A percentile compares a stretch with the other conserved stretches of the same genome.
Evolutionary conservation across 1,139 yeast genomes (phyloP).

Genomic region (Diutina ranongensis): DNA sequence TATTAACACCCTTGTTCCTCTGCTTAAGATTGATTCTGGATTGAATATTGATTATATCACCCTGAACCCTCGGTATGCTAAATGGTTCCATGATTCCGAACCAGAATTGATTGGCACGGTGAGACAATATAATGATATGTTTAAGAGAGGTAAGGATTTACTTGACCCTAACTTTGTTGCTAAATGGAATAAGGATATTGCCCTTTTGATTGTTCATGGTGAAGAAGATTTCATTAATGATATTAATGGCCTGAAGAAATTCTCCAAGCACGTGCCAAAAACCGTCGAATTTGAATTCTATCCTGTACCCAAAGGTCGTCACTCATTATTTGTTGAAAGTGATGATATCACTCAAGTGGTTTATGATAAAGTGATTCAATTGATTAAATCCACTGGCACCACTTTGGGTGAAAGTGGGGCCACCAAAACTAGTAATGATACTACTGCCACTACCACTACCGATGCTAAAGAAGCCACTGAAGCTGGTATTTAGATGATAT

Average conservation of each 20-base stretch:
- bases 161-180: constrained; percentile 29
- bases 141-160: constrained; percentile 48
- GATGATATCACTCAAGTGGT: constrained; percentile 25
- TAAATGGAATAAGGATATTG: constrained; percentile 33
- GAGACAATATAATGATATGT: constrained; percentile 46
- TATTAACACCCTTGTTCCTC: constrained; percentile 41
- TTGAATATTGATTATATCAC: constrained; percentile 46
- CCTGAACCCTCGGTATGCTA: constrained; percentile 35
- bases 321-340: constrained; percentile 34
- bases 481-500: neutral
- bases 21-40: constrained; percentile 42
- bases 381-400: constrained; percentile 17
- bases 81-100: constrained; percentile 30
- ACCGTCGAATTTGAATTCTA: constrained; percentile 19
- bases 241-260: constrained; percentile 39
- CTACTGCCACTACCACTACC: neutral
- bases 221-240: constrained; percentile 39
- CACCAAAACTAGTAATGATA: neutral
- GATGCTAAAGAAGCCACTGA: neutral
- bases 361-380: constrained; percentile 23
- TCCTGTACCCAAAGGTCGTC: constrained; percentile 26
- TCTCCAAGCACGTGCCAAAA: constrained; percentile 25
- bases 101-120: constrained; percentile 31
- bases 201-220: constrained; percentile 22
- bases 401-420: constrained; percentile 14